These are phyloP conservation scores for Didymella glomerata DNA, from an alignment of 2,329 filamentous ascomycete species.

Conservation along the genomic window DNA sequence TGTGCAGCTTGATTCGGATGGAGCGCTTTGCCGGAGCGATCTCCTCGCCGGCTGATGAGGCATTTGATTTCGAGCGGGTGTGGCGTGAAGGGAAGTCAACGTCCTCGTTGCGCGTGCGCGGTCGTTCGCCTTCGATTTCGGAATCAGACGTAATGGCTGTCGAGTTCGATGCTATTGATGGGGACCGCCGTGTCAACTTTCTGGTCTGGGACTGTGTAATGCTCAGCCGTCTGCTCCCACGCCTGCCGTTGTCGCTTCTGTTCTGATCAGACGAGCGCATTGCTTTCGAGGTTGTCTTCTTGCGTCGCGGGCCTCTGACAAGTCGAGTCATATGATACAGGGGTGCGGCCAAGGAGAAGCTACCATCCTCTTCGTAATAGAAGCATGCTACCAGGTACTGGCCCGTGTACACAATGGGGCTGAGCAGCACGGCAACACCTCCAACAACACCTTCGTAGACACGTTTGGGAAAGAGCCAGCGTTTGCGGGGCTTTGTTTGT, in stretches of 20 bases:
- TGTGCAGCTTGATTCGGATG: constrained; percentile 89
- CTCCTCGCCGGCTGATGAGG: constrained; percentile 65
- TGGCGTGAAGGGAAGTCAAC: constrained; percentile 61
- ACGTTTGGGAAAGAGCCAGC: constrained; percentile 69
- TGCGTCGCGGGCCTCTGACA: constrained; percentile 52
- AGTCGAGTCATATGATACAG: constrained; percentile 69
- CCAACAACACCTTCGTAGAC: constrained; percentile 77
- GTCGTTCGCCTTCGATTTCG: constrained; percentile 65
- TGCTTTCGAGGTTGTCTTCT: constrained; percentile 40
- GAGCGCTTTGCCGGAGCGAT: constrained; percentile 75
- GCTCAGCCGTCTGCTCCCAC: constrained; percentile 42
- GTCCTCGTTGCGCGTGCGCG: constrained; percentile 39
- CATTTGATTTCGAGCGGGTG: constrained; percentile 68
- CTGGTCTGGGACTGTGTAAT: constrained; percentile 36
- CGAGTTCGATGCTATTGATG: constrained; percentile 61
- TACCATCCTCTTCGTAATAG: constrained; percentile 81
- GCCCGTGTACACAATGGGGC: constrained; percentile 79
- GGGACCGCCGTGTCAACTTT: constrained; percentile 49
- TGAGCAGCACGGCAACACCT: constrained; percentile 79
- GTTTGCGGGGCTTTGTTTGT: constrained; percentile 49
- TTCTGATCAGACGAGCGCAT: constrained; percentile 37
- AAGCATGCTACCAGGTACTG: constrained; percentile 85
- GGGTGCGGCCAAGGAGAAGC: constrained; percentile 80
- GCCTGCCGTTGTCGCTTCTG: constrained; percentile 42
- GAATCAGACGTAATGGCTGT: constrained; percentile 72